Evolutionary conservation across 768 basidiomycete species (phyloP).

Genomic region (Suillus spraguei): DNA sequence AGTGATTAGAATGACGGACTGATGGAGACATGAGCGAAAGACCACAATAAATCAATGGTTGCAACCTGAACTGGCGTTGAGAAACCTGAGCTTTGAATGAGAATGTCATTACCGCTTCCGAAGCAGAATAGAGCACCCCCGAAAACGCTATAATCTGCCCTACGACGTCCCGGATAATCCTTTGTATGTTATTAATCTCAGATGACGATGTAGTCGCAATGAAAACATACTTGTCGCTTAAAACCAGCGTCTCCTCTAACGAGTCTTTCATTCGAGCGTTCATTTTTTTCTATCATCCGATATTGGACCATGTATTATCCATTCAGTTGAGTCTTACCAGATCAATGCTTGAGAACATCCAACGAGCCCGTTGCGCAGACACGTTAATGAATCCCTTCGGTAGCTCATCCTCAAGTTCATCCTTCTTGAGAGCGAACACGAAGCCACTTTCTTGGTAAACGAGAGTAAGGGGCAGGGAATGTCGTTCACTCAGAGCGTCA

Average conservation of each 20-base stretch:
- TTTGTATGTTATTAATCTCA: constrained; percentile 29
- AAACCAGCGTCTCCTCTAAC: constrained; percentile 82
- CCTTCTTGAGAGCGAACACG: constrained; percentile 69
- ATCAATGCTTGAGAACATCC: constrained; percentile 79
- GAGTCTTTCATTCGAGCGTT: constrained; percentile 91
- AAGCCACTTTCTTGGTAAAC: constrained; percentile 78
- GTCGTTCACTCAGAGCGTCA: constrained; percentile 56
- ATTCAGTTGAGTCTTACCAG: constrained; percentile 50
- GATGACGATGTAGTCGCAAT: background rate
- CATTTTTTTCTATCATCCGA: constrained; percentile 67
- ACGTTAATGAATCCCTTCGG: constrained; percentile 76
- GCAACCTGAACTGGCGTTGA: constrained; percentile 58
- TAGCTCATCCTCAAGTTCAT: constrained; percentile 49
- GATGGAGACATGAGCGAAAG: constrained; percentile 83
- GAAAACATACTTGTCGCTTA: constrained; percentile 71
- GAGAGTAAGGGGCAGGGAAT: constrained; percentile 65
- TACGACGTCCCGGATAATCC: constrained; percentile 81
- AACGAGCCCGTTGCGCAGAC: constrained; percentile 65
- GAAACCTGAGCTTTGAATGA: background rate
- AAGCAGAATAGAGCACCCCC: constrained; percentile 84
- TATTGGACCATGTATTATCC: background rate
- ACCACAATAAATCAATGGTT: constrained; percentile 86
- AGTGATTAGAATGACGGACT: constrained; percentile 46
- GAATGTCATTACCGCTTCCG: constrained; percentile 68
- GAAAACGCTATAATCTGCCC: constrained; percentile 68